Conservation (phyloP, 164 flowering plant genomes). For the Magnolia officinalis region DNA sequence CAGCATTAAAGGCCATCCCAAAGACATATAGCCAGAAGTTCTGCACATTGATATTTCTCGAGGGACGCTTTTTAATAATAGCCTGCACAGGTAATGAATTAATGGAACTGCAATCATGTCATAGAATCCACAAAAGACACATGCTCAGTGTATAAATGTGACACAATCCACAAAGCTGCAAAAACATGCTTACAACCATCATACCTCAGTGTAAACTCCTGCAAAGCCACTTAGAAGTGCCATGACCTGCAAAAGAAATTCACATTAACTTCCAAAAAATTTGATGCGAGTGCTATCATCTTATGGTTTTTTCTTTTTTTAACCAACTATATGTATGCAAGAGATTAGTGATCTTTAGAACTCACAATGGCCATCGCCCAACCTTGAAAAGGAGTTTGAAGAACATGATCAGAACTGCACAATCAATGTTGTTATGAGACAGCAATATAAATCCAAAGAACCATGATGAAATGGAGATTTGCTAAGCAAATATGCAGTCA, state of each 20-base stretch:
- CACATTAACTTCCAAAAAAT: background rate
- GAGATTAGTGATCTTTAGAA: conserved; percentile 1
- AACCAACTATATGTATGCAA: no score
- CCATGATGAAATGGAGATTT: background rate
- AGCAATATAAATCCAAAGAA: background rate
- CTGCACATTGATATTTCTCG: conserved; percentile 91
- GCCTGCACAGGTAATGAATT: conserved; percentile 45
- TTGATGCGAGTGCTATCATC: no score
- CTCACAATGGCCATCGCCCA: conserved; percentile 99
- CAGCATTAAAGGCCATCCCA: conserved; percentile 86
- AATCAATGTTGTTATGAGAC: conserved; percentile 4
- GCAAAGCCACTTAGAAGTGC: conserved; percentile 99
- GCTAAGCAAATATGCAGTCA: no score
- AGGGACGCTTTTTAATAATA: conserved; percentile 87
- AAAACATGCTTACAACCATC: conserved; percentile 1
- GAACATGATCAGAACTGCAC: conserved; percentile 92
- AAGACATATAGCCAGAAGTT: conserved; percentile 94
- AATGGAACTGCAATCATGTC: background rate
- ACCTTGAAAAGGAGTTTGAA: conserved; percentile 86
- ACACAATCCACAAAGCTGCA: background rate
- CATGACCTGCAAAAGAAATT: conserved; percentile 59
- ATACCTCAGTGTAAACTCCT: conserved; percentile 97
- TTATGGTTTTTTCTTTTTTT: no score
- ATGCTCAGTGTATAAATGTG: background rate
- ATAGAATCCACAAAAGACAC: background rate